A percentile compares a stretch with the other conserved stretches of the same genome.
phyloP scores from a whole-genome alignment of 2,329 filamentous ascomycete genomes.

The Verticillium nubilum region DNA sequence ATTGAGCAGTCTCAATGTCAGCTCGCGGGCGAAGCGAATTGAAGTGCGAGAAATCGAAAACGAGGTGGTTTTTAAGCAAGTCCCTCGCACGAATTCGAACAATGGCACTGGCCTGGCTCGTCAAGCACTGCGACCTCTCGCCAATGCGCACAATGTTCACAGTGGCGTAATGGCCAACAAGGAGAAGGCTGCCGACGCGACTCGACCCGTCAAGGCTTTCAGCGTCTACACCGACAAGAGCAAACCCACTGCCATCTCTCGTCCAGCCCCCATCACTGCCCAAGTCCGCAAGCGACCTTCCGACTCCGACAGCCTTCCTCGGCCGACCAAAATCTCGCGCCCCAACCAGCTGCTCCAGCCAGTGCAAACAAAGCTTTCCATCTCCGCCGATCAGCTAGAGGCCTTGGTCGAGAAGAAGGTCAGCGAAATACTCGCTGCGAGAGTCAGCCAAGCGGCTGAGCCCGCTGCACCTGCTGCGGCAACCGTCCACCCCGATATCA shows the following conservation, averaged over 20 bases:
- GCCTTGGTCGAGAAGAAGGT: constrained; percentile 91
- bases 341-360: constrained; percentile 15
- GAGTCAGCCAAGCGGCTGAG: constrained; percentile 53
- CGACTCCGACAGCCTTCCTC: constrained; percentile 31
- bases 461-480: constrained; percentile 23
- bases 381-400: constrained; percentile 74
- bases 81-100: constrained; percentile 48
- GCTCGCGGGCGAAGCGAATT: constrained; percentile 92
- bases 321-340: constrained; percentile 44
- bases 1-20: constrained; percentile 88
- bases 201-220: constrained; percentile 78
- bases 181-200: constrained; percentile 41
- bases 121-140: constrained; percentile 74
- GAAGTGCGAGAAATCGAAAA: constrained; percentile 95
- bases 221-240: constrained; percentile 76
- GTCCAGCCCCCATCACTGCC: constrained; percentile 26
- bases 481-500: constrained; percentile 47
- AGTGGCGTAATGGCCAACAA: constrained; percentile 47
- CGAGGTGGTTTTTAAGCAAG: constrained; percentile 80
- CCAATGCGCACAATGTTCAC: constrained; percentile 70
- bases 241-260: constrained; percentile 35
- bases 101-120: constrained; percentile 40
- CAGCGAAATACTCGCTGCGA: constrained; percentile 79
- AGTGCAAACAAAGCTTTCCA: constrained; percentile 30
- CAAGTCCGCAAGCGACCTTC: constrained; percentile 37